Base-by-base conservation (phyloP, 371 early-diverging fungal species). In the Mortierella sp. region DNA sequence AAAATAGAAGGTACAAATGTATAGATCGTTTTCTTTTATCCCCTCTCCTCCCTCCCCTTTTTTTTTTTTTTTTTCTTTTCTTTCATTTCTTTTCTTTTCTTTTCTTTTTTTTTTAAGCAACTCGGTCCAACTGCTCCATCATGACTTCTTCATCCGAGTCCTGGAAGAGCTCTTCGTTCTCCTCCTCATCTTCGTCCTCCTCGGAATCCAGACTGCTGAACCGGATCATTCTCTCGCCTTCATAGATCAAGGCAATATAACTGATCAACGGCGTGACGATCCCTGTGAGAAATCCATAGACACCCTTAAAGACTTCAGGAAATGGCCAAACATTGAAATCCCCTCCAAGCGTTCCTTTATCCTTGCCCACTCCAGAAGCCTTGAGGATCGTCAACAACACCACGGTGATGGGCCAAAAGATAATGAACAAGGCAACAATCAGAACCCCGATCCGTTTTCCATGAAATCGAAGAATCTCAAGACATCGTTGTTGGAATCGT, bases 11-110 rank as follows among this genome's bases (percentile, higher is more conserved):
- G 37, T 29, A 21, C 28, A 57, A 16, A 16, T 19, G 37, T 57
- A 29, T 57, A n/a, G n/a, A n/a, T n/a, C 57, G 18, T 28, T 30
- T 11, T 9, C 37, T 28, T 57, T 16, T 29, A 7, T 30, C 4
- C 4, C 30, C 55, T 29, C 30, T 21, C 51, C 29, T 63, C 29
- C 4, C 37, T 55, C 37, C 30, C 50, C 60, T 53, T 64, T 53
- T 30, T 19, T 55, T 57, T 47, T 28, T 50, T 28, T 11, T 44
- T 58, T 59, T 43, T 50, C 50, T 50, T 30, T 25, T 9, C 51
- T 47, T 56, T 56, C 57, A n/a, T 46, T 57, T 56, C 37, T 37
- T 37, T 37, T 37, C 9, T 37, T 37, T 37, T 3, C 9, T 37
- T 9, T 37, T 37, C 9, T 37, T 37, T 37, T 9, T 37, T 37